phyloP scores from a whole-genome alignment of 1,284 basidiomycete species.

The Vanrija sp. region DNA sequence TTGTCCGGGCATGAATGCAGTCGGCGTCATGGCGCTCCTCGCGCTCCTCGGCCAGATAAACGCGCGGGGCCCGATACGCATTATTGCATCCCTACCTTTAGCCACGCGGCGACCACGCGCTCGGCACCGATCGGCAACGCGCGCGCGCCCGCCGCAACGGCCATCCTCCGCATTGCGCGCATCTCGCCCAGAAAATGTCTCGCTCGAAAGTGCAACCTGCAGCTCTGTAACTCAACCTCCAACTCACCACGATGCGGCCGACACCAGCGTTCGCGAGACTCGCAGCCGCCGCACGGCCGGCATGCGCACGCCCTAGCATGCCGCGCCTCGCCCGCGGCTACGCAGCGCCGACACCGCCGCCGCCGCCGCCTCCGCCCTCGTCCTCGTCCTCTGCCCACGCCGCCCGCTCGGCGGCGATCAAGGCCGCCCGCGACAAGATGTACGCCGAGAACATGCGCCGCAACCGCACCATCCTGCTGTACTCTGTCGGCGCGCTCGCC shows the following conservation, averaged over 20 bases:
- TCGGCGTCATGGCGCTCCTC: too few relatives aligned
- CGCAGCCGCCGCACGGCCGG: background rate
- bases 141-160: too few relatives aligned
- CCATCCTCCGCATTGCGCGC: too few relatives aligned
- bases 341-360: background rate
- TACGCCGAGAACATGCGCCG: constrained; percentile 34
- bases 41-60: too few relatives aligned
- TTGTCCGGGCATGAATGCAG: too few relatives aligned
- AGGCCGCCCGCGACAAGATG: constrained; percentile 24
- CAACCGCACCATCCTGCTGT: constrained; percentile 37
- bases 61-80: background rate
- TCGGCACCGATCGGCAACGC: too few relatives aligned
- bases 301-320: background rate
- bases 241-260: background rate
- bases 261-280: background rate
- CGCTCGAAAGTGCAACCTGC: background rate
- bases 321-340: background rate
- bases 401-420: background rate
- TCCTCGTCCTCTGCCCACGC: background rate
- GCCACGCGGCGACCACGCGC: background rate
- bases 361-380: background rate
- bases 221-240: background rate
- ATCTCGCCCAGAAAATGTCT: background rate
- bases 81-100: background rate
- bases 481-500: constrained; percentile 58